A percentile compares a stretch with the other conserved stretches of the same genome.
These are phyloP conservation scores for Boletus fagicola DNA, from an alignment of 768 basidiomycete genomes.

Conservation along the genomic window DNA sequence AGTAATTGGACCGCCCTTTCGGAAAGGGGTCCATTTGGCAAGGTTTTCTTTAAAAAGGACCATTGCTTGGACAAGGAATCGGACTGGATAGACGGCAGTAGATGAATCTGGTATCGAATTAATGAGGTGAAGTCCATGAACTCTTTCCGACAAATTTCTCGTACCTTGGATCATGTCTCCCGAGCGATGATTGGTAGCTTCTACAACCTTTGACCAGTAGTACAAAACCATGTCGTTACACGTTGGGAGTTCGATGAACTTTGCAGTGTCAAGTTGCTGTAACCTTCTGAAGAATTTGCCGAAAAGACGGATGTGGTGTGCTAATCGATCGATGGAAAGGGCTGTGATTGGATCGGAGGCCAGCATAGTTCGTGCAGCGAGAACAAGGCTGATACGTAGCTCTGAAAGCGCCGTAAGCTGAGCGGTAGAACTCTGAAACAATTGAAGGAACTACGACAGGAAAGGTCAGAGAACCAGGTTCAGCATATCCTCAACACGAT, in stretches of 20 bases:
- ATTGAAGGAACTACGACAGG: slow-evolving; percentile 48
- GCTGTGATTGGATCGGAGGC: slow-evolving; percentile 37
- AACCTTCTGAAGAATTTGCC: slow-evolving; percentile 81
- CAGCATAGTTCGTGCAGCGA: slow-evolving; percentile 39
- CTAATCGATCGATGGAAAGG: slow-evolving; percentile 54
- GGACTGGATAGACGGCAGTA: slow-evolving; percentile 68
- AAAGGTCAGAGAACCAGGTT: slow-evolving; percentile 2
- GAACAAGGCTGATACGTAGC: slow-evolving; percentile 54
- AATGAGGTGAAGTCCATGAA: background rate
- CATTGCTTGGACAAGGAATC: slow-evolving; percentile 81
- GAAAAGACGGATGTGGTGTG: slow-evolving; percentile 65
- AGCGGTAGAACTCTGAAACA: slow-evolving; percentile 58
- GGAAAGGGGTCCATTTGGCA: slow-evolving; percentile 68
- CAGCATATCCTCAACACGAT: background rate
- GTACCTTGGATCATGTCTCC: slow-evolving; percentile 56
- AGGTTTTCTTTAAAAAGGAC: slow-evolving; percentile 83
- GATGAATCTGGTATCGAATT: slow-evolving; percentile 48
- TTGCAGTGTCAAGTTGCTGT: slow-evolving; percentile 56
- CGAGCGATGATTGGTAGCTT: slow-evolving; percentile 55
- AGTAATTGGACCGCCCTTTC: slow-evolving; percentile 59
- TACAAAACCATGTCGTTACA: slow-evolving; percentile 70
- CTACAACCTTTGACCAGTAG: slow-evolving; percentile 78
- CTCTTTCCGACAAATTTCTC: slow-evolving; percentile 1
- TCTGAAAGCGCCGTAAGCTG: slow-evolving; percentile 57
- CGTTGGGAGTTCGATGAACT: slow-evolving; percentile 61